phyloP scores from a whole-genome alignment of 2,329 filamentous ascomycete genomes.

The Pseudogymnoascus sp. region DNA sequence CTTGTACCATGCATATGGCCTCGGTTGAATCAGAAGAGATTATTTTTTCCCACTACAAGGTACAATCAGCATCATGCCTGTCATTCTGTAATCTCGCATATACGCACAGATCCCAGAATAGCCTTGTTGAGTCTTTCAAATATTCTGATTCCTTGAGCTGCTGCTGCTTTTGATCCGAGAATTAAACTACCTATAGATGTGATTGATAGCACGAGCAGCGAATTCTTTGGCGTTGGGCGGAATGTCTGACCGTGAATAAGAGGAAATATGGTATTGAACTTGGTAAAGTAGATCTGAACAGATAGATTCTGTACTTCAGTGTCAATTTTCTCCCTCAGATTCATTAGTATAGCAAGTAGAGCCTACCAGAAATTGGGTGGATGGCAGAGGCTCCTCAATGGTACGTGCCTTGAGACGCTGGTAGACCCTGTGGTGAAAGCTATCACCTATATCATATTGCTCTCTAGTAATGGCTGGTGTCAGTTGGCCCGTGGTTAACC shows the following conservation, averaged over 20 bases:
- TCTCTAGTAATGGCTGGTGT: background rate
- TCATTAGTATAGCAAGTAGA: background rate
- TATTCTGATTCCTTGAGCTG: constrained; percentile 11
- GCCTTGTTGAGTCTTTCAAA: constrained; percentile 15
- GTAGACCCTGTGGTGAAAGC: background rate
- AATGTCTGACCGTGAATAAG: constrained; percentile 15
- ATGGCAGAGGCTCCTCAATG: constrained; percentile 4
- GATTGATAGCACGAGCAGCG: constrained; percentile 15
- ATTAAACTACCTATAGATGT: constrained; percentile 15
- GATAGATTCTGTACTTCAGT: constrained; percentile 8
- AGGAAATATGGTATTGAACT: constrained; percentile 16
- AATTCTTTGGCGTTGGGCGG: constrained; percentile 11
- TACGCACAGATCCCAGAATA: constrained; percentile 11
- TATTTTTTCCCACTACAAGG: constrained; percentile 10
- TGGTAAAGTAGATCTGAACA: constrained; percentile 13
- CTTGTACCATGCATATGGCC: constrained; percentile 11
- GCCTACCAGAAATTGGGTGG: constrained; percentile 13
- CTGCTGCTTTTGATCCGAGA: constrained; percentile 8
- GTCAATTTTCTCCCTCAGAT: background rate
- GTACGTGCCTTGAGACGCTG: background rate
- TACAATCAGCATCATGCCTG: too few species aligned
- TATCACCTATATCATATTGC: constrained; percentile 7
- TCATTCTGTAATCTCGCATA: too few species aligned
- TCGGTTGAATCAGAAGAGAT: background rate
- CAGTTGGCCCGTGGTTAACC: background rate